Base-by-base conservation (phyloP, 2,329 filamentous ascomycete genomes). In the Talaromyces sp. region DNA sequence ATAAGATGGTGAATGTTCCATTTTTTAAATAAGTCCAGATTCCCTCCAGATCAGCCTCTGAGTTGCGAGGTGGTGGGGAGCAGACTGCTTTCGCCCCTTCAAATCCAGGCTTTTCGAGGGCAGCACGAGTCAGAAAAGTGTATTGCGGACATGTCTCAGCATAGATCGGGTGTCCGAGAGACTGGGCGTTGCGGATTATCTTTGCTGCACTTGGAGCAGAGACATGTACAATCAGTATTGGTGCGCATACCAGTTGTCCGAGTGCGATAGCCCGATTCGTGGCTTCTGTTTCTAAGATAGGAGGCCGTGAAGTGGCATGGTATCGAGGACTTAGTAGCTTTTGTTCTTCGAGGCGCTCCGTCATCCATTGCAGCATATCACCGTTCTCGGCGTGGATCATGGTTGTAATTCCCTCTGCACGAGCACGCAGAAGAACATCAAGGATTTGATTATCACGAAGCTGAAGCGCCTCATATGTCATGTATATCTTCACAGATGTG, bases 371-470 rank as follows among this genome's bases (percentile, higher is more conserved):
- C 2, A 51, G 36, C 48, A 51, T 51, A 22, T 51, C 48, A 10
- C 48, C 37, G 17, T 51, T 51, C 22, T 51, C 48, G 8, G 48
- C 48, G 32, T 51, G 48, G 13, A 51, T 51, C 48, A 51, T 51
- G 3, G 48, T 51, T 13, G 48, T 51, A 8, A 51, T 33, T 39
- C 48, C 41, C 14, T 39, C 14, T 5, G 40, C 29, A 2, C 48
- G 48, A 16, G 30, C 36, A 3, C 30, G 22, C 14, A 51, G 32
- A 5, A 51, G 13, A 20, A 33, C 39, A 17, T 51, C 48, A 11
- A 51, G 48, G 10, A 51, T 32, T 24, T 51, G 17, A 4, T 40
- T 20, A 2, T 51, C 48, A 2, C 30, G 39, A 13, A 51, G 24
- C 16, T 51, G 17, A 17, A 39, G 39, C 6, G 39, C 9, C 32